These are phyloP conservation scores for Lyophyllum semitale DNA, from an alignment of 768 basidiomycete genomes.

Conservation along the genomic window DNA sequence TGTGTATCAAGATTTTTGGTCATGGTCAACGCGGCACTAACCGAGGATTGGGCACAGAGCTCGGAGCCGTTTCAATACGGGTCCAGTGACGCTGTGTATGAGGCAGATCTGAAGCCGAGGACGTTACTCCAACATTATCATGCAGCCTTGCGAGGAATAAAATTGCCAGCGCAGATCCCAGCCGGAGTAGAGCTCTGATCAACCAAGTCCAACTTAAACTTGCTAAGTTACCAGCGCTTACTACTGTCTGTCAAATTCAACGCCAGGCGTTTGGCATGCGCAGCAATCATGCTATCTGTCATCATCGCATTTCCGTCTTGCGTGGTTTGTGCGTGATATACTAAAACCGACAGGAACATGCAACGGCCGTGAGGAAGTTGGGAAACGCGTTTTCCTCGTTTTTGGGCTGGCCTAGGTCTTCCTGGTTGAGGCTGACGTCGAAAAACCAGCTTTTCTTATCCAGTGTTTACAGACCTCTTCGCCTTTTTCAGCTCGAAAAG, in stretches of 20 bases:
- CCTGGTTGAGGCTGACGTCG: not conserved
- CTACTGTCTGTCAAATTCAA: too few relatives aligned
- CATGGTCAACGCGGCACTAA: not conserved
- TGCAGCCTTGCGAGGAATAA: too few relatives aligned
- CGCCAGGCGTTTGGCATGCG: not conserved
- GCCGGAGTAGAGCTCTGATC: too few relatives aligned
- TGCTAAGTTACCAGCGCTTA: too few relatives aligned
- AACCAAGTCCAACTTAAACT: too few relatives aligned
- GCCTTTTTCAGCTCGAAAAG: not conserved
- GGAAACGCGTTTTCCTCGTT: slow-evolving; percentile 3
- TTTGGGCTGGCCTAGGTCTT: not conserved
- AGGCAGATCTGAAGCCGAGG: too few relatives aligned
- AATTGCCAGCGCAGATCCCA: too few relatives aligned
- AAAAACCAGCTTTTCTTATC: not conserved
- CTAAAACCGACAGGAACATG: not conserved
- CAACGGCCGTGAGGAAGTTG: not conserved
- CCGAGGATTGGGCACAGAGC: too few relatives aligned
- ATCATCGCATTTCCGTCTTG: not conserved
- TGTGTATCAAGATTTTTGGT: not conserved
- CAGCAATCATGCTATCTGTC: not conserved
- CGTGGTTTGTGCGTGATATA: too few relatives aligned
- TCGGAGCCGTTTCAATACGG: too few relatives aligned
- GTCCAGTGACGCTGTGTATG: too few relatives aligned
- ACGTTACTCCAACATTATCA: too few relatives aligned
- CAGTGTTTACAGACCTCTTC: not conserved